Percentiles rank a stretch among this genome's conserved stretches.
Evolutionary conservation across 345 rosid genomes (phyloP).

Genomic region (Bruguiera gymnorhiza): DNA sequence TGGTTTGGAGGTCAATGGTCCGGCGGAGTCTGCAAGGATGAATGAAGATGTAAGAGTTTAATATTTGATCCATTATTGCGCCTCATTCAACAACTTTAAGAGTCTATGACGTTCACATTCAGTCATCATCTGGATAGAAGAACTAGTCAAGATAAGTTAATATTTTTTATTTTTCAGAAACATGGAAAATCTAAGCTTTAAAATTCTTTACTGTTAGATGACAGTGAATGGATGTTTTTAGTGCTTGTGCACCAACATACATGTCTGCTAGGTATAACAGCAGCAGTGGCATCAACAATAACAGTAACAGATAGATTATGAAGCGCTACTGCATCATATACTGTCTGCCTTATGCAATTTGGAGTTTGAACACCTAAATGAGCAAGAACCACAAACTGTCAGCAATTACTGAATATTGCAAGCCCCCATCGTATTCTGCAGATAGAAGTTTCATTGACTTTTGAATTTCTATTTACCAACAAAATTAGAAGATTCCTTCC

Average conservation of each 20-base stretch:
- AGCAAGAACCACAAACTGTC: not conserved
- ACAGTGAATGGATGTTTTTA: too few relatives aligned
- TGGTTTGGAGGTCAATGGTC: too few relatives aligned
- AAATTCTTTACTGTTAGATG: too few relatives aligned
- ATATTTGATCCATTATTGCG: too few relatives aligned
- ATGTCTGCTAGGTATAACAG: constrained; percentile 72
- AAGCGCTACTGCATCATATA: constrained; percentile 70
- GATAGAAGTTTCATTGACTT: not conserved
- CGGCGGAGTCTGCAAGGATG: too few relatives aligned
- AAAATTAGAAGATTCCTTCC: too few relatives aligned
- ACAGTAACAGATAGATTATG: constrained; percentile 55
- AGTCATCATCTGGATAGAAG: not conserved
- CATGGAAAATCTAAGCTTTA: too few relatives aligned
- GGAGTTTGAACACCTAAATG: constrained; percentile 74
- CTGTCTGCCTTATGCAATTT: constrained; percentile 76
- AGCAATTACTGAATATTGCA: not conserved
- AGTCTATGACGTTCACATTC: too few relatives aligned
- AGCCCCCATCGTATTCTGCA: not conserved
- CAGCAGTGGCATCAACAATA: constrained; percentile 79
- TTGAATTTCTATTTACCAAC: constrained; percentile 42
- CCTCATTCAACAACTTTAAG: too few relatives aligned
- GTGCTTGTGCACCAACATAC: not conserved
- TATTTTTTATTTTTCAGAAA: too few relatives aligned
- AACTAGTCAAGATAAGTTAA: too few relatives aligned
- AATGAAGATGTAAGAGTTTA: too few relatives aligned